Conservation (phyloP, 2,329 filamentous ascomycete genomes). For the Cucurbitaria berberidis region DNA sequence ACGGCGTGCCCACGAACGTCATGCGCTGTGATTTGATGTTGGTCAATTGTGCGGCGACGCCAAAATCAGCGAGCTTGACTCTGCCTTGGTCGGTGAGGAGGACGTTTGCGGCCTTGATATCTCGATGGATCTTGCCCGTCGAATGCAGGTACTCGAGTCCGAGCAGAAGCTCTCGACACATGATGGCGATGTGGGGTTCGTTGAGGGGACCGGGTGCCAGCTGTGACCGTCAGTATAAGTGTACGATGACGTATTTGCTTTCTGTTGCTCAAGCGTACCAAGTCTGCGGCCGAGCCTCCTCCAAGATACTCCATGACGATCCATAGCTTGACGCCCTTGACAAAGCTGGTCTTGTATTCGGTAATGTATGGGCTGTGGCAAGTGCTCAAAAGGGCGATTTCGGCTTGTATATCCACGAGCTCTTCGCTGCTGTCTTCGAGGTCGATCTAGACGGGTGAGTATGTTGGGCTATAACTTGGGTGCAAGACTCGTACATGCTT, state of each 20-base stretch:
- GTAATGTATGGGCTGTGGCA: constrained; percentile 94
- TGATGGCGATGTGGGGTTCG: constrained; percentile 90
- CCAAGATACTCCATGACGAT: constrained; percentile 99
- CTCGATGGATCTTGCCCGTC: constrained; percentile 94
- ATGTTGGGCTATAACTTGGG: constrained; percentile 6
- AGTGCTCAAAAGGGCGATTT: constrained; percentile 93
- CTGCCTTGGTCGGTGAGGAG: constrained; percentile 89
- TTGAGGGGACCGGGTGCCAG: constrained; percentile 88
- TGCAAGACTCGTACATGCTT: constrained; percentile 75
- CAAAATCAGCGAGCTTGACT: constrained; percentile 96
- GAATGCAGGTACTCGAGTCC: constrained; percentile 92
- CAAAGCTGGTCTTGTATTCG: constrained; percentile 94
- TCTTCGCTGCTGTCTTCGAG: constrained; percentile 98
- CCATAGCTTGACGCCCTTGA: constrained; percentile 97
- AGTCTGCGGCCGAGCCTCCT: constrained; percentile 90
- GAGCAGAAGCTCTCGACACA: constrained; percentile 87
- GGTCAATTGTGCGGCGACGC: constrained; percentile 92
- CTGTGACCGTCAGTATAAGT: constrained; percentile 54
- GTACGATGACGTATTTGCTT: background rate
- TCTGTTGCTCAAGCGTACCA: constrained; percentile 63
- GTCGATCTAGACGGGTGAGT: constrained; percentile 72
- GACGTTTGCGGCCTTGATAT: constrained; percentile 96
- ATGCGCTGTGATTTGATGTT: constrained; percentile 98
- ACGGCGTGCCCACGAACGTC: constrained; percentile 89
- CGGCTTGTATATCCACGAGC: constrained; percentile 96